These are phyloP conservation scores for Diutina ranongensis DNA, from an alignment of 1,139 yeast species.

Conservation along the genomic window DNA sequence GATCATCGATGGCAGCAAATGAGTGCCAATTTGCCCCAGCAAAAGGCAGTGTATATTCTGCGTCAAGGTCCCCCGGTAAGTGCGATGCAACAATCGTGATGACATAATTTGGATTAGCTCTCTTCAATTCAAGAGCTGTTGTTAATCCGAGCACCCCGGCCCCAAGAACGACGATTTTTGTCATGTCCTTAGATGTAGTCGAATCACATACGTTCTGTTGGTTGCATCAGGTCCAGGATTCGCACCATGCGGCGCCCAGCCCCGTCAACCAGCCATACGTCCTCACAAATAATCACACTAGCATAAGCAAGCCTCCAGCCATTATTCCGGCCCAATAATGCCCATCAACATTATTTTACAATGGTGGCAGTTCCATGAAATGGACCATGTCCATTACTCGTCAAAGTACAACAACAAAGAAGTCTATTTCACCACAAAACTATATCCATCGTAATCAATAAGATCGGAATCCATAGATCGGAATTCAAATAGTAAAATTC, in stretches of 20 bases:
- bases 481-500: no score
- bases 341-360: no score
- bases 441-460: no score
- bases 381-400: no score
- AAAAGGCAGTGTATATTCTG: slow-evolving; percentile 11
- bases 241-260: background rate
- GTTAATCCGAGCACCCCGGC: slow-evolving; percentile 6
- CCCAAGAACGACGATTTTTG: slow-evolving; percentile 4
- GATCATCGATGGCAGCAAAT: slow-evolving; percentile 8
- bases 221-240: no score
- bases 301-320: background rate
- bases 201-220: no score
- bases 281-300: background rate
- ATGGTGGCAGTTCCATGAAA: no score
- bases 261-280: background rate
- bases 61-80: slow-evolving; percentile 10
- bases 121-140: slow-evolving; percentile 6
- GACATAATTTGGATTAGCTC: slow-evolving; percentile 6
- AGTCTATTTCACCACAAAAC: no score
- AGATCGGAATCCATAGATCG: no score
- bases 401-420: no score
- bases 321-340: background rate
- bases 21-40: slow-evolving; percentile 13
- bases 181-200: background rate
- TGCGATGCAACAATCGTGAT: slow-evolving; percentile 10